Evolutionary conservation across 495 filamentous ascomycete species (phyloP).

Genomic region (Darksidea phi): DNA sequence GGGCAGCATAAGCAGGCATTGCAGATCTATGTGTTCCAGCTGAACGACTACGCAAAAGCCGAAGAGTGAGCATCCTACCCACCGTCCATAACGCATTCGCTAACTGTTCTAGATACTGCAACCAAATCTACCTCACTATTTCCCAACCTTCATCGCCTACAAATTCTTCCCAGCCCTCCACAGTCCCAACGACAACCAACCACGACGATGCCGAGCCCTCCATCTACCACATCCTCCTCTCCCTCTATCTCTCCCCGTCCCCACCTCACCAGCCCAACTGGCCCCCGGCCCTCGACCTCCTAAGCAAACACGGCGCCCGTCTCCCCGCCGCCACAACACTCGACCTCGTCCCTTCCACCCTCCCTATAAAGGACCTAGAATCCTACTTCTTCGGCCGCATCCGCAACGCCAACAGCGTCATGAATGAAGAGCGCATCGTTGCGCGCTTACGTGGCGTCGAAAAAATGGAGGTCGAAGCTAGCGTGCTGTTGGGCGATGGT

Average conservation of each 20-base stretch:
- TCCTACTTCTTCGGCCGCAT: slow-evolving; percentile 91
- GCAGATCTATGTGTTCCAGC: slow-evolving; percentile 93
- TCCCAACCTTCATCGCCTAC: slow-evolving; percentile 22
- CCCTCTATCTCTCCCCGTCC: slow-evolving; percentile 84
- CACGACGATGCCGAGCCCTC: slow-evolving; percentile 60
- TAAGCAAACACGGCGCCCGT: slow-evolving; percentile 87
- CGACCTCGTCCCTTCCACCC: slow-evolving; percentile 73
- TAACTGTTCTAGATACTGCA: slow-evolving; percentile 69
- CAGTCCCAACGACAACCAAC: slow-evolving; percentile 48
- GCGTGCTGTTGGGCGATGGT: slow-evolving; percentile 66
- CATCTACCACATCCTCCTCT: slow-evolving; percentile 87
- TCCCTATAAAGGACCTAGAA: slow-evolving; percentile 77
- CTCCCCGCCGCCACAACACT: slow-evolving; percentile 83
- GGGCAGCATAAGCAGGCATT: slow-evolving; percentile 90
- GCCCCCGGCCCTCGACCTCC: slow-evolving; percentile 75
- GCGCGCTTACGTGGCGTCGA: slow-evolving; percentile 70
- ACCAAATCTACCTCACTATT: slow-evolving; percentile 66
- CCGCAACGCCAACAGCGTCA: slow-evolving; percentile 74
- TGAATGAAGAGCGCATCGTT: slow-evolving; percentile 76
- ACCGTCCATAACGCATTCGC: neutral
- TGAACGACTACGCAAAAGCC: slow-evolving; percentile 81
- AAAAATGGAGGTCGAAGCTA: slow-evolving; percentile 67
- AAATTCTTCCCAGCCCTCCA: slow-evolving; percentile 29
- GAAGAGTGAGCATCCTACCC: slow-evolving; percentile 67
- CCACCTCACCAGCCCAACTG: slow-evolving; percentile 70